Base-by-base conservation (phyloP, 441 rosid species). In the Omphalea diandra region DNA sequence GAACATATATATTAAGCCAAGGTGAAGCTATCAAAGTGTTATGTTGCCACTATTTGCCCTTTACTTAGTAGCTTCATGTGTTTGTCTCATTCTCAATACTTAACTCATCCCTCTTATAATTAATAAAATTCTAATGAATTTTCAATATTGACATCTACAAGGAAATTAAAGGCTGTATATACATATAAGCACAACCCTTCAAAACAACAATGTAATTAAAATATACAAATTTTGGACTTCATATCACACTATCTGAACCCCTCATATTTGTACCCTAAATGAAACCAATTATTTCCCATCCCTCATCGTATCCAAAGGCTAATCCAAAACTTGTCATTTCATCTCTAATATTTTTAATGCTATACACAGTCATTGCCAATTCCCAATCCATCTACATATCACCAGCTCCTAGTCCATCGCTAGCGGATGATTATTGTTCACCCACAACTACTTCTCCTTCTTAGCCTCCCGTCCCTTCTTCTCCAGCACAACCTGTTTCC, bases 241-340 rank as follows among this genome's bases (percentile, higher is more conserved):
- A n/a, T n/a, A n/a, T n/a, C n/a, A n/a, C n/a, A n/a, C n/a, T n/a
- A n/a, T n/a, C n/a, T n/a, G n/a, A n/a, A n/a, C n/a, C n/a, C n/a
- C n/a, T n/a, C 38, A 29, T 26, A 55, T 55, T 31, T 35, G 32
- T 26, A 3, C 9, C 18, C 3, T 9, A 27, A 17, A 18, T n/a
- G 3, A 3, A 33, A 12, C 11, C 20, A 29, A 24, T 46, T 43
- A 7, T 1, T 17, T n/a, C 38, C n/a, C n/a, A 44, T 49, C 7
- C 26, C 53, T 20, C 26, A 49, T 0, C 44, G n/a, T n/a, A n/a
- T n/a, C n/a, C n/a, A 36, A 75, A 77, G 75, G 52, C 62, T 27
- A 9, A 11, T 31, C 66, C 66, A 14, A 65, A 20, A 29, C 40
- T 62, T 24, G 15, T 36, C n/a, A 18, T 49, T 58, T 10, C 71